Conservation (phyloP, 805 yeast species). For the Lipomyces chichibuensis region DNA sequence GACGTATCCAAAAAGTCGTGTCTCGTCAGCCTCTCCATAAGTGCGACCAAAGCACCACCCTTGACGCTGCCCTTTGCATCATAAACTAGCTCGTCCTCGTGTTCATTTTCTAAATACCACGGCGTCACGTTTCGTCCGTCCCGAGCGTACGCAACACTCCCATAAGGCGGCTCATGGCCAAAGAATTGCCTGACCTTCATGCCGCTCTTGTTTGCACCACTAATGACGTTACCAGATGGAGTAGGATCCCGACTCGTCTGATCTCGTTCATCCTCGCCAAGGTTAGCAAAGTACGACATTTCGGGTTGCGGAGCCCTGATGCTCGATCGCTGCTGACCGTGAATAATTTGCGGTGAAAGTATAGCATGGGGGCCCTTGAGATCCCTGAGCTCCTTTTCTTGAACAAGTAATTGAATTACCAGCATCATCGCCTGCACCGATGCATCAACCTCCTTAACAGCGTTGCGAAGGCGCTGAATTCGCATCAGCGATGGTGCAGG, state of each 20-base stretch:
- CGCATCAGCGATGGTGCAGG: constrained; percentile 1
- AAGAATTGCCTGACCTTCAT: constrained; percentile 25
- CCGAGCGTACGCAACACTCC: constrained; percentile 11
- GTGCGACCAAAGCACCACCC: constrained; percentile 77
- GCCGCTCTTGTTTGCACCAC: constrained; percentile 20
- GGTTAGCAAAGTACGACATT: neutral
- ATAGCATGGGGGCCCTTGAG: constrained; percentile 7
- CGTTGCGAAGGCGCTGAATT: constrained; percentile 11
- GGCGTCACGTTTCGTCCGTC: constrained; percentile 42
- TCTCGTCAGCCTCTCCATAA: constrained; percentile 74
- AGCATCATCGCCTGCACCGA: constrained; percentile 22
- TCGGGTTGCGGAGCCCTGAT: neutral
- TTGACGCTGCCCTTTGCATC: constrained; percentile 70
- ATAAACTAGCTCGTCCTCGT: constrained; percentile 53
- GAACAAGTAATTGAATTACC: constrained; percentile 30
- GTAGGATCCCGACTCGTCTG: neutral
- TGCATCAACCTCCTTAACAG: constrained; percentile 19
- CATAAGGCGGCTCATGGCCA: constrained; percentile 26
- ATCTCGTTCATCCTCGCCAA: neutral
- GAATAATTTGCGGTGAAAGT: neutral
- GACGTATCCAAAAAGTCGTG: constrained; percentile 64
- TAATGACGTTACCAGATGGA: neutral
- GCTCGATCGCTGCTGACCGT: neutral
- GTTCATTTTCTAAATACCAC: constrained; percentile 59
- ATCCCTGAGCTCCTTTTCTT: constrained; percentile 24